phyloP scores from a whole-genome alignment of 2,329 filamentous ascomycete genomes.

The Fusarium protoensiforme region DNA sequence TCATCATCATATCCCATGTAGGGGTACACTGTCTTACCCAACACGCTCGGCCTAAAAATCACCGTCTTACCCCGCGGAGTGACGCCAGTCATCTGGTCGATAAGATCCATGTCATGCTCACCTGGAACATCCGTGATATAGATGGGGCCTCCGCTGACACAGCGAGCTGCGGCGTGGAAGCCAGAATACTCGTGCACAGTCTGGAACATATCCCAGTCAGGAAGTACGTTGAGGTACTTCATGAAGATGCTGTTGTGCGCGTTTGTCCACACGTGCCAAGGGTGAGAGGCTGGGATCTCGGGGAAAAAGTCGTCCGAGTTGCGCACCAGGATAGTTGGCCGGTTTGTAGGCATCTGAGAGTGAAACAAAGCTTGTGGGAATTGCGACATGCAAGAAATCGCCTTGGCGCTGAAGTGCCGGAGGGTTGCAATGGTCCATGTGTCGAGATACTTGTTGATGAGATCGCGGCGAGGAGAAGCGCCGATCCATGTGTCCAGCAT shows the following conservation, averaged over 20 bases:
- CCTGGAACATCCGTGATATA: slow-evolving; percentile 94
- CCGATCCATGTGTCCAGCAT: slow-evolving; percentile 81
- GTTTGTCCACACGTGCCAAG: slow-evolving; percentile 96
- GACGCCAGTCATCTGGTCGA: slow-evolving; percentile 82
- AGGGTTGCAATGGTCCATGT: slow-evolving; percentile 85
- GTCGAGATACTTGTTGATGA: slow-evolving; percentile 83
- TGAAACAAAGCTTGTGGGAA: slow-evolving; percentile 88
- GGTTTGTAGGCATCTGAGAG: slow-evolving; percentile 81
- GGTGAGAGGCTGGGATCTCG: slow-evolving; percentile 79
- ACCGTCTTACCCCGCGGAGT: slow-evolving; percentile 80
- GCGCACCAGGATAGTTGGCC: slow-evolving; percentile 78
- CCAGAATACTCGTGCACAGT: slow-evolving; percentile 74
- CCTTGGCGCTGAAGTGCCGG: slow-evolving; percentile 79
- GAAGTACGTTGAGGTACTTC: slow-evolving; percentile 85
- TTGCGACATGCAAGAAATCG: slow-evolving; percentile 96
- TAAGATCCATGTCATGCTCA: slow-evolving; percentile 78
- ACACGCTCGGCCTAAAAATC: slow-evolving; percentile 80
- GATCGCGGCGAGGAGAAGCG: slow-evolving; percentile 74
- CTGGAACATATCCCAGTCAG: slow-evolving; percentile 83
- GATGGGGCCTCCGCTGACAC: slow-evolving; percentile 89
- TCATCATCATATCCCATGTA: slow-evolving; percentile 83
- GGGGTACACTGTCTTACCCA: slow-evolving; percentile 77
- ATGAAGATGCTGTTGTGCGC: slow-evolving; percentile 88
- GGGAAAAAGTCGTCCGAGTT: slow-evolving; percentile 97
- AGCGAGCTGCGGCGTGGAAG: slow-evolving; percentile 91